Percentiles rank a stretch among this genome's conserved stretches.
Conservation (phyloP, 306 rosid genomes). For the Citrullus colocynthis region DNA sequence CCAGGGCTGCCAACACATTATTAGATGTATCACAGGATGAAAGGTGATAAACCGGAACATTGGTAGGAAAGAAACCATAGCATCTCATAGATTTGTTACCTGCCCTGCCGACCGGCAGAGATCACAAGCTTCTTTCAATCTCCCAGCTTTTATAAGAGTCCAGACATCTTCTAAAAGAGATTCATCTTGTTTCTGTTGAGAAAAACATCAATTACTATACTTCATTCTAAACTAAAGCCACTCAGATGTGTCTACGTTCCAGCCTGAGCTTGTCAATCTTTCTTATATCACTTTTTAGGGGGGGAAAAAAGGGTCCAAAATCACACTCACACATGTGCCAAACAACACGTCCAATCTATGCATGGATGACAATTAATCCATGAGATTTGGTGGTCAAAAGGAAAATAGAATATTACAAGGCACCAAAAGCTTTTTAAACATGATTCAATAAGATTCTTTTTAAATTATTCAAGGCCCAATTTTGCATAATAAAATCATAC, state of each 20-base stretch:
- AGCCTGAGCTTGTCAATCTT: background rate
- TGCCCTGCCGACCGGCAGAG: constrained; percentile 96
- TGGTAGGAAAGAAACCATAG: background rate
- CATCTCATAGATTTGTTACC: constrained; percentile 28
- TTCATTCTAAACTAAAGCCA: background rate
- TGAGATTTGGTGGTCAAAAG: background rate
- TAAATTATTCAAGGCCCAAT: background rate
- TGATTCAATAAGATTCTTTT: background rate
- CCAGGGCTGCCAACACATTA: constrained; percentile 59
- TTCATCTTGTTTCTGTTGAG: constrained; percentile 83
- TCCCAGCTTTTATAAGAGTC: constrained; percentile 94
- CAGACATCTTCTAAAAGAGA: constrained; percentile 94
- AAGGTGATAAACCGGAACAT: constrained; percentile 7
- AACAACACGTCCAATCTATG: background rate
- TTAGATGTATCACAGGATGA: constrained; percentile 16
- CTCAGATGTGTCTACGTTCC: background rate
- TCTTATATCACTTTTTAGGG: background rate
- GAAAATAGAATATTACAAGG: background rate
- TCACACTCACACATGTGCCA: background rate
- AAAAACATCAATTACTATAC: background rate
- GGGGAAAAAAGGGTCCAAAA: background rate
- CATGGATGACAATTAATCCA: background rate
- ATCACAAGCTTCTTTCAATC: constrained; percentile 82
- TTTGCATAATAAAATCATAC: constrained; percentile 19
- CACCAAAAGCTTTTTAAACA: background rate